Percentiles rank a stretch among this genome's conserved stretches.
phyloP scores from a whole-genome alignment of 2,329 filamentous ascomycete species.

The Colletotrichum sp. region DNA sequence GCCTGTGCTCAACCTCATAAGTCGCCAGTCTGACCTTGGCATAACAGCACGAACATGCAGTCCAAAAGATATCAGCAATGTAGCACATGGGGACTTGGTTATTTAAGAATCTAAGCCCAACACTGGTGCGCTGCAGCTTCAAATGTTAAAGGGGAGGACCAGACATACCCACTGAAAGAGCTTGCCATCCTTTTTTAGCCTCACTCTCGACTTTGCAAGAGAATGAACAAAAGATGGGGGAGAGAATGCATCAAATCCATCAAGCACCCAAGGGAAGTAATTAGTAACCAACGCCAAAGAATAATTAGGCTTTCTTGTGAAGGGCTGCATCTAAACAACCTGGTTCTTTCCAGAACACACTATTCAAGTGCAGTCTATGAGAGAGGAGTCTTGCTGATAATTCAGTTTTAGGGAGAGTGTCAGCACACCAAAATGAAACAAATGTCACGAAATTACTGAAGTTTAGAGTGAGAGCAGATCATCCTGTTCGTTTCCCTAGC shows the following conservation, averaged over 20 bases:
- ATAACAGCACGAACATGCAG: background rate
- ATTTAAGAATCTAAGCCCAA: conserved; percentile 2
- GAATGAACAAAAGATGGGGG: background rate
- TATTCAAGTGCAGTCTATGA: background rate
- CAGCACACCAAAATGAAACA: background rate
- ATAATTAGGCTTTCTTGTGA: background rate
- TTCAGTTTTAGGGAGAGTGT: background rate
- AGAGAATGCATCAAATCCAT: background rate
- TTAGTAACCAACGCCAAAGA: background rate
- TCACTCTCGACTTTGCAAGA: conserved; percentile 14
- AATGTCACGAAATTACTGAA: background rate
- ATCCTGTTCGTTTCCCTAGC: background rate
- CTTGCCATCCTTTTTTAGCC: background rate
- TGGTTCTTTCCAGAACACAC: background rate
- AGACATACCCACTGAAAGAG: background rate
- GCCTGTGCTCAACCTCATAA: background rate
- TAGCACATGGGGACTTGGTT: background rate
- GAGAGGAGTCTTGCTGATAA: background rate
- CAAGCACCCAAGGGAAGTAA: background rate
- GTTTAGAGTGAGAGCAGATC: background rate
- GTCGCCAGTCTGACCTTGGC: background rate
- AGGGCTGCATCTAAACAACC: background rate
- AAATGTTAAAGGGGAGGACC: background rate
- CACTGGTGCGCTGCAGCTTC: background rate
- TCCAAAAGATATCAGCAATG: background rate